phyloP scores from a whole-genome alignment of 2,329 filamentous ascomycete species.

The Penicillium occitanis region DNA sequence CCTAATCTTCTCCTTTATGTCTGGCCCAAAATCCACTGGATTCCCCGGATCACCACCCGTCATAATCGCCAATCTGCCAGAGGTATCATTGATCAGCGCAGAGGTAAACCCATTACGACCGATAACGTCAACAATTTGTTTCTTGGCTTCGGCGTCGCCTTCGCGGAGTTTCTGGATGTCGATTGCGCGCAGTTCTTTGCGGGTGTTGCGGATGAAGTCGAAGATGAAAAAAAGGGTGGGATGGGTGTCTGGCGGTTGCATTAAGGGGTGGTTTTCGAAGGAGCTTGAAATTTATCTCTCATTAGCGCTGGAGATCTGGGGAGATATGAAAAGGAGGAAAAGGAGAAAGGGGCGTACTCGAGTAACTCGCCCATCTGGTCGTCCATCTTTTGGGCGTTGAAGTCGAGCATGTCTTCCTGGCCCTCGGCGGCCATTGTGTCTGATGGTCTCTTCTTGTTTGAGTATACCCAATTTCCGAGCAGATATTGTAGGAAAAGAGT shows the following conservation, averaged over 20 bases:
- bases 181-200: slow-evolving; percentile 42
- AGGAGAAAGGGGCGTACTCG: slow-evolving; percentile 22
- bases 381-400: slow-evolving; percentile 25
- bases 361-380: slow-evolving; percentile 31
- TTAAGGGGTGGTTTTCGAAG: slow-evolving; percentile 34
- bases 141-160: slow-evolving; percentile 25
- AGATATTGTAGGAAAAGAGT: not conserved
- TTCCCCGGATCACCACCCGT: slow-evolving; percentile 30
- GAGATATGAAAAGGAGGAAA: no score
- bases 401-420: slow-evolving; percentile 12
- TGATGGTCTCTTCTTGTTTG: not conserved
- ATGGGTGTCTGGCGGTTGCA: slow-evolving; percentile 32
- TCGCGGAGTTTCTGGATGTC: slow-evolving; percentile 29
- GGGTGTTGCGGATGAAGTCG: slow-evolving; percentile 69
- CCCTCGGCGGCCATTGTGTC: not conserved
- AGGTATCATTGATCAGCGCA: slow-evolving; percentile 29
- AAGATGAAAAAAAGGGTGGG: slow-evolving; percentile 54
- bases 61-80: slow-evolving; percentile 33
- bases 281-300: slow-evolving; percentile 24
- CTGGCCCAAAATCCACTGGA: slow-evolving; percentile 31
- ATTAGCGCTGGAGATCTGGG: no score
- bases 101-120: slow-evolving; percentile 33
- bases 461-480: not conserved
- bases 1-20: slow-evolving; percentile 29
- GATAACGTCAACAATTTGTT: slow-evolving; percentile 27